A percentile compares a stretch with the other conserved stretches of the same genome.
Conservation (phyloP, 2,329 filamentous ascomycete species). For the Apiospora phragmitis region DNA sequence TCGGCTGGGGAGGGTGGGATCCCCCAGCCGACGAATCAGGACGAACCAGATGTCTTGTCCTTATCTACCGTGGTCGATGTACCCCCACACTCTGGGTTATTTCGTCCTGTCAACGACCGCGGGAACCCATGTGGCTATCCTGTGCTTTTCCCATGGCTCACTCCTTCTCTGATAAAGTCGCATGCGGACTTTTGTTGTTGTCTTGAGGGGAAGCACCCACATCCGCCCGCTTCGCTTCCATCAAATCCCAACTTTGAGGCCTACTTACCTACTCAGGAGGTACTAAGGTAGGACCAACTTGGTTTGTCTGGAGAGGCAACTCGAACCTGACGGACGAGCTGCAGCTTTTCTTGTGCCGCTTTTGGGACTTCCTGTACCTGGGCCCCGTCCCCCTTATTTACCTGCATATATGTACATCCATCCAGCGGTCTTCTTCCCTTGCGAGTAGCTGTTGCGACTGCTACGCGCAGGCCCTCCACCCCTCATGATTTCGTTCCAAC, state of each 20-base stretch:
- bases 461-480: neutral
- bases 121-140: slow-evolving; percentile 11
- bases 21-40: neutral
- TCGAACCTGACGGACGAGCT: neutral
- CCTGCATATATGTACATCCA: neutral
- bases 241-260: neutral
- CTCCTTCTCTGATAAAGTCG: slow-evolving; percentile 11
- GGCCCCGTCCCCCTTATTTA: neutral
- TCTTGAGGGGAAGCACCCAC: neutral
- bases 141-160: slow-evolving; percentile 3
- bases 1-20: slow-evolving; percentile 1
- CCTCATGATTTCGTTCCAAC: slow-evolving; percentile 2
- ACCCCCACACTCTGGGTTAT: neutral
- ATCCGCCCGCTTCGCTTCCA: neutral
- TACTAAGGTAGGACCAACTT: neutral
- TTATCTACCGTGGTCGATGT: slow-evolving; percentile 9
- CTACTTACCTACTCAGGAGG: neutral
- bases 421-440: neutral
- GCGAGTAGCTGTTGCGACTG: neutral
- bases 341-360: slow-evolving; percentile 5
- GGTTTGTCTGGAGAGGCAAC: neutral
- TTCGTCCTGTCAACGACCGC: slow-evolving; percentile 8
- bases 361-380: neutral
- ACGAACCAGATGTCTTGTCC: slow-evolving; percentile 10
- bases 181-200: slow-evolving; percentile 1